Evolutionary conservation across 257 asterid genomes (phyloP).

Genomic region (Capsicum chinense): DNA sequence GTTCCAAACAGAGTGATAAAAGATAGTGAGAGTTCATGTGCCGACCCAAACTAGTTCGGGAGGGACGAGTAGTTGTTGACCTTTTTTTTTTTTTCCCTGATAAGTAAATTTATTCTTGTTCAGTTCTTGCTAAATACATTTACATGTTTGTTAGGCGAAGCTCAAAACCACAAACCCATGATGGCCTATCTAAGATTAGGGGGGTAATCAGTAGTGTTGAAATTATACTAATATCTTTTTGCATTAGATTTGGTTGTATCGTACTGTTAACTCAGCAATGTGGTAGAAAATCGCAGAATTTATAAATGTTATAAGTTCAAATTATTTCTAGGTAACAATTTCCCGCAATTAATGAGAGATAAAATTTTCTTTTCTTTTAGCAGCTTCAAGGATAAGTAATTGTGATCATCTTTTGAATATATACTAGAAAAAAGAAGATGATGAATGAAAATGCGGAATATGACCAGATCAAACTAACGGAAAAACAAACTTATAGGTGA

Average conservation of each 20-base stretch:
- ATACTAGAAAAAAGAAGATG: neutral
- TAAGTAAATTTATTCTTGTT: neutral
- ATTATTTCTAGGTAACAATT: neutral
- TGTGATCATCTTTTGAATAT: neutral
- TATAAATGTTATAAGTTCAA: neutral
- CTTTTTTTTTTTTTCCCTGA: neutral
- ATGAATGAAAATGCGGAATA: neutral
- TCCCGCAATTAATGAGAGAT: neutral
- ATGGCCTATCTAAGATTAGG: neutral
- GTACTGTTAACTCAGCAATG: neutral
- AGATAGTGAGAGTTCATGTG: neutral
- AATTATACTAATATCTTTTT: neutral
- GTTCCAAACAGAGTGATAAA: neutral
- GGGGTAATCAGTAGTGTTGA: slow-evolving; percentile 3
- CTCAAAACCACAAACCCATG: slow-evolving; percentile 14
- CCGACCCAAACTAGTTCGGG: neutral
- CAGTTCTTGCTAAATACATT: neutral
- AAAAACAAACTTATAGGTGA: neutral
- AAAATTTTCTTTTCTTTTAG: neutral
- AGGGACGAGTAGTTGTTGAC: neutral
- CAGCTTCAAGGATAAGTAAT: neutral
- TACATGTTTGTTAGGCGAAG: neutral
- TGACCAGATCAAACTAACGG: neutral
- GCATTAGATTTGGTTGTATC: neutral
- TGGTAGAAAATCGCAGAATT: neutral